A percentile compares a stretch with the other conserved stretches of the same genome.
These are phyloP conservation scores for Rhizopogon vesiculosus DNA, from an alignment of 768 basidiomycete genomes.

Conservation along the genomic window DNA sequence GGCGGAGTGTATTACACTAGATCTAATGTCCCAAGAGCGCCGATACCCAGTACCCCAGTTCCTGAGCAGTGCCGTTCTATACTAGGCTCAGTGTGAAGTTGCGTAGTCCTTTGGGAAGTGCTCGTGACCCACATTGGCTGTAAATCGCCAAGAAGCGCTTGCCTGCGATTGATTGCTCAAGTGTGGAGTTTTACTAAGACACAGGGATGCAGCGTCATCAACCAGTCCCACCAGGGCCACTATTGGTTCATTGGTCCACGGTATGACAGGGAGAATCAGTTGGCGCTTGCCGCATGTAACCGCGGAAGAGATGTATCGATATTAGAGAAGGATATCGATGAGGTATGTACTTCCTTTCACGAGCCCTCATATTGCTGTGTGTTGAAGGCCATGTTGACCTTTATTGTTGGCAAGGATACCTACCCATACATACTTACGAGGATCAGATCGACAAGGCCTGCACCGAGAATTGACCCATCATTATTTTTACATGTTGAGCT, in stretches of 20 bases:
- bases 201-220: neutral
- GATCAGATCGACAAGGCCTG: too few relatives aligned
- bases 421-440: too few relatives aligned
- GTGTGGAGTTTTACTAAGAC: conserved; percentile 3
- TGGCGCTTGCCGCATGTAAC: neutral
- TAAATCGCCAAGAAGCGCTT: conserved; percentile 8
- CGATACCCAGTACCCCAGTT: conserved; percentile 22
- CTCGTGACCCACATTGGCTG: conserved; percentile 2
- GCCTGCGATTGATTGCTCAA: conserved; percentile 11
- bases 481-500: too few relatives aligned
- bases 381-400: too few relatives aligned
- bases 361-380: too few relatives aligned
- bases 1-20: neutral
- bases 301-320: too few relatives aligned
- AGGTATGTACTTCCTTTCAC: too few relatives aligned
- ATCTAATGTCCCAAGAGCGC: conserved; percentile 2
- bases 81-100: conserved; percentile 9
- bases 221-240: too few relatives aligned
- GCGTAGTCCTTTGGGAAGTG: conserved; percentile 4
- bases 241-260: too few relatives aligned
- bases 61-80: conserved; percentile 15
- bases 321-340: too few relatives aligned
- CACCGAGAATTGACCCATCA: neutral
- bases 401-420: too few relatives aligned
- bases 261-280: neutral